Conservation (phyloP, 169 alveolate genomes). For the Perkinsus chesapeaki region DNA sequence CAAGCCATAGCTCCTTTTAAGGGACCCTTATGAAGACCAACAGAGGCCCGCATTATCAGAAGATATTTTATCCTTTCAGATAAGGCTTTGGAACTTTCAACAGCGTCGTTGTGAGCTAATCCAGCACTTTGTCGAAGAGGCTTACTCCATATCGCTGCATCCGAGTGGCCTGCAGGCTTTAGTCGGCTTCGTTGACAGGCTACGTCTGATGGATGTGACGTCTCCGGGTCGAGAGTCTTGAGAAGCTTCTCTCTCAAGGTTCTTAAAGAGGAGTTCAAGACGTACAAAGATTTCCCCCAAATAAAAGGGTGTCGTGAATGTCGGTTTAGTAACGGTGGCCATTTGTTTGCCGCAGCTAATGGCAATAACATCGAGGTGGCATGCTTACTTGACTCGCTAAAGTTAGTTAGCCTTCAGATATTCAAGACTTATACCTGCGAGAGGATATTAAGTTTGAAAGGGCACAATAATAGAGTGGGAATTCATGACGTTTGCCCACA, state of each 20-base stretch:
- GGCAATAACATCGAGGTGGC: neutral
- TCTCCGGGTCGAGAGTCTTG: neutral
- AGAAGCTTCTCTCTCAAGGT: neutral
- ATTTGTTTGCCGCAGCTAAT: neutral
- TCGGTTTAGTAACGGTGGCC: neutral
- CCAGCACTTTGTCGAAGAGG: conserved; percentile 76
- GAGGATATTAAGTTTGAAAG: neutral
- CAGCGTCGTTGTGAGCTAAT: conserved; percentile 68
- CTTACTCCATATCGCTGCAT: conserved; percentile 79
- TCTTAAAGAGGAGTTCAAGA: neutral
- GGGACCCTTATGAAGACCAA: too few species aligned
- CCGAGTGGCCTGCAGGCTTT: conserved; percentile 86
- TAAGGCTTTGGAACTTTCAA: conserved; percentile 76
- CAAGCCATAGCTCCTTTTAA: too few species aligned
- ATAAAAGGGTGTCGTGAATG: neutral
- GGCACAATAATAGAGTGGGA: neutral
- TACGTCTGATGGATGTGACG: conserved; percentile 48
- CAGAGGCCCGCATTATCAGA: neutral
- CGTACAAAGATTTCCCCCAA: neutral
- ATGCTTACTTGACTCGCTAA: neutral
- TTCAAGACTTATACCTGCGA: neutral
- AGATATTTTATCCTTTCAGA: neutral
- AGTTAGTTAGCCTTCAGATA: neutral
- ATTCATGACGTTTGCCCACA: neutral
- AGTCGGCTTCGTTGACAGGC: conserved; percentile 80